A percentile compares a stretch with the other conserved stretches of the same genome.
Evolutionary conservation across 805 yeast species (phyloP).

Genomic region (Saccharomycopsis fodiens): DNA sequence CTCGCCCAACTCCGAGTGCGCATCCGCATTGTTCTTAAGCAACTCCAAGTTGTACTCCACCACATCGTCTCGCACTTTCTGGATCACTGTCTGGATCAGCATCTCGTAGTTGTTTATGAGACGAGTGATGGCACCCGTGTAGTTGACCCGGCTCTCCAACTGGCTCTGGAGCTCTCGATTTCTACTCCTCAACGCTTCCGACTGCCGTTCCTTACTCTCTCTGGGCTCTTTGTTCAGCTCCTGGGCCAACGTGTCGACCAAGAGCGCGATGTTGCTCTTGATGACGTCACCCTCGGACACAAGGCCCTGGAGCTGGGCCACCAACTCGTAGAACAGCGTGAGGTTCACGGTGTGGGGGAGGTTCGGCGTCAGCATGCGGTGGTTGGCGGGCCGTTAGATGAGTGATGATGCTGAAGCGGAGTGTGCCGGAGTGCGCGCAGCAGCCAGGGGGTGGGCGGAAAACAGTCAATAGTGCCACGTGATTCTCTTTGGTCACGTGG

Average conservation of each 20-base stretch:
- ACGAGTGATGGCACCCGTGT: conserved; percentile 1
- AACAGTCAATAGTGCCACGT: too few species aligned
- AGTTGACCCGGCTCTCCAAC: conserved; percentile 4
- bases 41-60: conserved; percentile 14
- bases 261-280: conserved; percentile 12
- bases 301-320: conserved; percentile 14
- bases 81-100: conserved; percentile 15
- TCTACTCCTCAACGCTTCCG: conserved; percentile 1
- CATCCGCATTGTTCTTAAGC: conserved; percentile 2
- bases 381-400: too few species aligned
- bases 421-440: too few species aligned
- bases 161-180: conserved; percentile 6
- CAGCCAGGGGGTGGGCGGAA: too few species aligned
- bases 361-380: conserved; percentile 18
- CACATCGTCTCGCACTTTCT: conserved; percentile 14
- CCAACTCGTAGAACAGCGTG: conserved; percentile 16
- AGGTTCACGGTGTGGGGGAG: conserved; percentile 20
- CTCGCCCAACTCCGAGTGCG: conserved; percentile 4
- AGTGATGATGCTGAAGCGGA: too few species aligned
- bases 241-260: conserved; percentile 11
- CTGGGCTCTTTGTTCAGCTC: conserved; percentile 1
- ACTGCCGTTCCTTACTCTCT: neutral
- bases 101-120: conserved; percentile 19
- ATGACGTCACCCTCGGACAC: conserved; percentile 9
- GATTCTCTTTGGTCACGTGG: too few species aligned